phyloP scores from a whole-genome alignment of 106 monocot genomes.

The Phalaenopsis equestris region DNA sequence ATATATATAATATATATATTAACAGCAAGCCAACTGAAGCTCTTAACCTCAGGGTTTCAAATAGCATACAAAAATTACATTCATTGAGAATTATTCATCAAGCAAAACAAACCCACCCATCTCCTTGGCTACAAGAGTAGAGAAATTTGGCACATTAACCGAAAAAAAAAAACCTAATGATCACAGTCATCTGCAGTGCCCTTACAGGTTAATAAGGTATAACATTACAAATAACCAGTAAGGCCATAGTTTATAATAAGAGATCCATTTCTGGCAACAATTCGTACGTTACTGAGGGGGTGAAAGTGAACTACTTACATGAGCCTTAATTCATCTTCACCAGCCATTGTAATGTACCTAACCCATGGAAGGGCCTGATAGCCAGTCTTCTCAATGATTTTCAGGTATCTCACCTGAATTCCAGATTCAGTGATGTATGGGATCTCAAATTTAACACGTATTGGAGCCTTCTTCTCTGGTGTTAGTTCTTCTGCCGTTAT shows the following conservation, averaged over 20 bases:
- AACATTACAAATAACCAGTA: neutral
- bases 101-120: neutral
- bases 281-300: neutral
- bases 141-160: neutral
- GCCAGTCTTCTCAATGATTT: slow-evolving; percentile 93
- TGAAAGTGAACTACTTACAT: slow-evolving; percentile 23
- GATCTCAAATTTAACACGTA: slow-evolving; percentile 96
- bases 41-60: neutral
- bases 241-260: too few relatives aligned
- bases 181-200: neutral
- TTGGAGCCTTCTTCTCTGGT: slow-evolving; percentile 89
- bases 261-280: neutral
- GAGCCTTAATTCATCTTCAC: slow-evolving; percentile 87
- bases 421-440: slow-evolving; percentile 95
- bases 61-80: neutral
- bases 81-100: neutral
- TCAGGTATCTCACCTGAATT: slow-evolving; percentile 94
- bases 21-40: neutral
- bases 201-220: neutral
- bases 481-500: slow-evolving; percentile 69
- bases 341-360: slow-evolving; percentile 95
- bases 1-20: too few relatives aligned
- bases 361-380: slow-evolving; percentile 98
- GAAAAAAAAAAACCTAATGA: too few relatives aligned
- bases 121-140: neutral